phyloP scores from a whole-genome alignment of 495 filamentous ascomycete species.

The Letharia columbiana region DNA sequence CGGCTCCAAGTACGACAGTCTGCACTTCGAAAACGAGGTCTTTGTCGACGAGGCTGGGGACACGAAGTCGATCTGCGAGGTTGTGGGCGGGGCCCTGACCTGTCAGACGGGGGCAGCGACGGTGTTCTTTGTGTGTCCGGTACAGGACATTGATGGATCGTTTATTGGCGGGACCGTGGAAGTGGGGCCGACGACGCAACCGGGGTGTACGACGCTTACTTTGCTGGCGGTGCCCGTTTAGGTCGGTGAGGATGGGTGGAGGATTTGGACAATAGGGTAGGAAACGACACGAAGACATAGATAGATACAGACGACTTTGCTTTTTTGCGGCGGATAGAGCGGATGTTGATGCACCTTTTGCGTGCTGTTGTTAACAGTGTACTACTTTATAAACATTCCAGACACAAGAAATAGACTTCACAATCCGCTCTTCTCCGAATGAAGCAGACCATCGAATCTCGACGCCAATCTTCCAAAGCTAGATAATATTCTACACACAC shows the following conservation, averaged over 20 bases:
- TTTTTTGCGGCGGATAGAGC: too few species aligned
- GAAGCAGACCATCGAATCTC: too few species aligned
- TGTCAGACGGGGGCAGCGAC: not conserved
- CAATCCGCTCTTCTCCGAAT: too few species aligned
- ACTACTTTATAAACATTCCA: too few species aligned
- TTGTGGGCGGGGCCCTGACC: not conserved
- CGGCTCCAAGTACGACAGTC: not conserved
- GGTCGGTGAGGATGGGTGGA: not conserved
- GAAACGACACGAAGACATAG: not conserved
- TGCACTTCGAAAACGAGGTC: not conserved
- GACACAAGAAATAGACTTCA: too few species aligned
- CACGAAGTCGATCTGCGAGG: not conserved
- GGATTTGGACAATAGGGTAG: not conserved
- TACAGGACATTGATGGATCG: not conserved
- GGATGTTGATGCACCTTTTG: too few species aligned
- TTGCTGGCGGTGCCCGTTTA: not conserved
- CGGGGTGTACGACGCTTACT: not conserved
- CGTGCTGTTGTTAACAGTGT: too few species aligned
- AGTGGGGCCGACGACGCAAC: not conserved
- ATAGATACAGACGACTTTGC: too few species aligned
- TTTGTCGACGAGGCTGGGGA: not conserved
- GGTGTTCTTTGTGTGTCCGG: not conserved
- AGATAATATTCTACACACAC: too few species aligned
- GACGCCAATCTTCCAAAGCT: too few species aligned
- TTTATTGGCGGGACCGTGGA: not conserved